These are phyloP conservation scores for Leptographium flavum DNA, from an alignment of 2,329 filamentous ascomycete genomes.

Conservation along the genomic window DNA sequence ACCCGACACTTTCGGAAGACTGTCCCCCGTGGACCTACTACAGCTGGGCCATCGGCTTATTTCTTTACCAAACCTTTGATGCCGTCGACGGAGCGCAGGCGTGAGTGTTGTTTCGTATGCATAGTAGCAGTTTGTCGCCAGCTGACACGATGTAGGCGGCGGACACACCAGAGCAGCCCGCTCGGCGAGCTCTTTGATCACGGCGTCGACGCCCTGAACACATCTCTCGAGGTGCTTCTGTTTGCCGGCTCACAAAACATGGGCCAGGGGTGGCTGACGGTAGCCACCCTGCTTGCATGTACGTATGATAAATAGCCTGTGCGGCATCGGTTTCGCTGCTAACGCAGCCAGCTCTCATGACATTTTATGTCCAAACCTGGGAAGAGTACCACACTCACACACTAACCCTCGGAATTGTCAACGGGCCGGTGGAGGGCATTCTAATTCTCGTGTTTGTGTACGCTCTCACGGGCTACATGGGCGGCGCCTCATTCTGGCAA, in stretches of 20 bases:
- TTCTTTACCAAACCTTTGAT: slow-evolving; percentile 97
- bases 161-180: slow-evolving; percentile 84
- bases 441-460: slow-evolving; percentile 73
- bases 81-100: slow-evolving; percentile 91
- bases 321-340: not conserved
- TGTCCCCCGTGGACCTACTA: slow-evolving; percentile 94
- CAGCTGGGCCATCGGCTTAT: slow-evolving; percentile 77
- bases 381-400: slow-evolving; percentile 98
- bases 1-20: slow-evolving; percentile 82
- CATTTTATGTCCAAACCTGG: slow-evolving; percentile 99
- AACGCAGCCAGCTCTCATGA: slow-evolving; percentile 50
- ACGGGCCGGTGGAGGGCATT: slow-evolving; percentile 89
- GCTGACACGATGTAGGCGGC: slow-evolving; percentile 38
- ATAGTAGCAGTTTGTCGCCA: too few relatives aligned
- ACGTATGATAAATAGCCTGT: slow-evolving; percentile 20
- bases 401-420: slow-evolving; percentile 79
- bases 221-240: slow-evolving; percentile 79
- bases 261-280: slow-evolving; percentile 81
- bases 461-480: slow-evolving; percentile 67
- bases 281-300: slow-evolving; percentile 73
- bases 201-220: slow-evolving; percentile 93
- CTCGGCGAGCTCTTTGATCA: slow-evolving; percentile 96
- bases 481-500: slow-evolving; percentile 88
- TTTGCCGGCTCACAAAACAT: slow-evolving; percentile 90
- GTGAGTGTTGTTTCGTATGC: too few relatives aligned